Base-by-base conservation (phyloP, 116 monocot genomes). In the Iris pallida region DNA sequence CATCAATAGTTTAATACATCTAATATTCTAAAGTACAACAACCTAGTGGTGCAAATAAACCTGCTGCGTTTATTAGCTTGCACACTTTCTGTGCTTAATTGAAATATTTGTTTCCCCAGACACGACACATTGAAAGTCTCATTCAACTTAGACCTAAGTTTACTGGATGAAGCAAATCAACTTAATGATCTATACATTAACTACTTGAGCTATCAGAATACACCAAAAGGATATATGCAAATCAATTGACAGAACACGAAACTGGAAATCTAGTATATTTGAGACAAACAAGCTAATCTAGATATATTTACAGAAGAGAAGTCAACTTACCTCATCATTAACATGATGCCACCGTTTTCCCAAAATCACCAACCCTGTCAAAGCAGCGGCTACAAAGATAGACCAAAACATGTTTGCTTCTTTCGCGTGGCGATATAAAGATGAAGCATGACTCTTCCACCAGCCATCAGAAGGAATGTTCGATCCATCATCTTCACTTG, bases 371-470 rank as follows among this genome's bases (percentile, higher is more conserved):
- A 82, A 12, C 30, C 82, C 82, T 2, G 77, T 69, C n/a, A 82
- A 43, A 41, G 82, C 77, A 42, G 78, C 74, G 55, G 74, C 82
- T 6, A 82, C 78, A 64, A 77, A 55, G 20, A 82, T 77, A 51
- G 82, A 82, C 82, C 82, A 82, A 55, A 77, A 68, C 49, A 78
- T 72, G 59, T 82, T 82, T 11, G 78, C 73, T 53, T 76, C 82
- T 59, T 78, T 82, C n/a, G 77, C 74, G n/a, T 82, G 77, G 16
- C 53, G 59, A 61, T 78, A 82, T 30, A 78, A 53, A 63, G 76
- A 82, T 10, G 73, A 62, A 53, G 71, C 77, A 45, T 65, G 52
- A 52, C 66, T 78, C 65, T 82, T 82, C 74, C 71, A 73, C 82
- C 82, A 82, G 1, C 65, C 52, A 40, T 61, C 67, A 46, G 58